Base-by-base conservation (phyloP, 2,329 filamentous ascomycete species). In the Phyllosticta citriasiana region DNA sequence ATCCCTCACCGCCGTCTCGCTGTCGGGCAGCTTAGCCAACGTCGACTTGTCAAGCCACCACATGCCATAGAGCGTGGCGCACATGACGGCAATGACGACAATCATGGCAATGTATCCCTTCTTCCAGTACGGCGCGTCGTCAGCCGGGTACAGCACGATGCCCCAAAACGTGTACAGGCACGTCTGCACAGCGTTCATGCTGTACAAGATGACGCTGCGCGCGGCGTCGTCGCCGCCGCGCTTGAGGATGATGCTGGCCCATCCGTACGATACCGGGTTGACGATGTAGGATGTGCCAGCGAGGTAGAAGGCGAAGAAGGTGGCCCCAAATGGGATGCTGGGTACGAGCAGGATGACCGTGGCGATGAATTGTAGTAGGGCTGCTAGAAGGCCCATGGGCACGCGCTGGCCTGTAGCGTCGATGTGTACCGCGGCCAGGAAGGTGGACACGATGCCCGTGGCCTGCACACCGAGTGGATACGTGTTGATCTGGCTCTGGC, bases 401-500 rank as follows among this genome's bases (percentile, higher is more conserved):
- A 73, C 66, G 30, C 69, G 70, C 2, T 66, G 65, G 24, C 71
- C 69, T 0, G 74, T 76, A 24, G 69, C 67, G 57, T 77, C 74
- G 60, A 76, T 76, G 24, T 73, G 66, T 57, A 72, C 68, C 19
- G 72, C 73, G 25, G 72, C 73, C 2, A 70, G 64, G 12, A 75
- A 69, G 53, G 74, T 74, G 6, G 81, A 82, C 0, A 80, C 70
- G 40, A 85, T 84, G 2, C 82, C 83, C 0, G 80, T 78, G 0
- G 81, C 82, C 0, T 82, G 78, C 0, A 85, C 79, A 1, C 81
- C 82, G 0, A 82, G 79, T 0, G 82, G 82, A 56, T 84, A 84
- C 65, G 82, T 80, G 66, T 84, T 85, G 27, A 33, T 52, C 25
- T 60, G 53, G 8, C 5, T 16, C 33, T 25, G 27, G 58, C 30